Base-by-base conservation (phyloP, 768 basidiomycete species). In the Hygrophorus pudorinus region DNA sequence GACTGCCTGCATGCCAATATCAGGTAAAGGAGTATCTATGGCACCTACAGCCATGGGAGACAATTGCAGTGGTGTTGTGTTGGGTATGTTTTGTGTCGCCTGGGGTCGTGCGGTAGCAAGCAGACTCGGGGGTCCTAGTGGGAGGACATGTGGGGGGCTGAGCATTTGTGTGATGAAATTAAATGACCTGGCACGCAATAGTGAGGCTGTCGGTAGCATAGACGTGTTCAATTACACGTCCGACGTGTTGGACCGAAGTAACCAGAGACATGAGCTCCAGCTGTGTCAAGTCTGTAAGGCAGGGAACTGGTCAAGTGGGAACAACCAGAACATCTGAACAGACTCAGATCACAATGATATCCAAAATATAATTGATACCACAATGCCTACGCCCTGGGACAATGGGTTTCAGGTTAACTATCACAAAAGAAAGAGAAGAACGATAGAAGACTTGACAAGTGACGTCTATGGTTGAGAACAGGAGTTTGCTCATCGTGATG, bases 391-490 rank as follows among this genome's bases (percentile, higher is more conserved):
- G 92, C 38, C 92, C 92, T 32, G 91, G 90, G 7, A 93, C 79
- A 51, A 96, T 81, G 1, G 93, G 94, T 54, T 91, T 96, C 48
- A 96, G 76, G 59, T 98, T 98, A 37, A 97, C 93, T 49, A 96
- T 83, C 1, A 86, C 94, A 61, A 75, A 85, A 0, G 85, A 78
- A 10, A 85, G 70, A 1, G 76, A 52, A 3, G 78, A 73, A 18
- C 77, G 72, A 55, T 84, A 81, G 61, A 93, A 89, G 0, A 69
- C 76, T 57, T 89, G 86, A 33, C 72, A 70, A 4, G 83, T 78
- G 8, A 89, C 85, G 50, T 88, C 85, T 42, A 88, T 78, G 1
- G 82, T 79, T 7, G 85, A 85, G 65, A 89, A 89, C 41, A 88
- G 59, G 21, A 86, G 36, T 18, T 41, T 41, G 20, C 16, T 33